Conservation (phyloP, 352 stramenopile species). For the Globisporangium cylindrosporum region DNA sequence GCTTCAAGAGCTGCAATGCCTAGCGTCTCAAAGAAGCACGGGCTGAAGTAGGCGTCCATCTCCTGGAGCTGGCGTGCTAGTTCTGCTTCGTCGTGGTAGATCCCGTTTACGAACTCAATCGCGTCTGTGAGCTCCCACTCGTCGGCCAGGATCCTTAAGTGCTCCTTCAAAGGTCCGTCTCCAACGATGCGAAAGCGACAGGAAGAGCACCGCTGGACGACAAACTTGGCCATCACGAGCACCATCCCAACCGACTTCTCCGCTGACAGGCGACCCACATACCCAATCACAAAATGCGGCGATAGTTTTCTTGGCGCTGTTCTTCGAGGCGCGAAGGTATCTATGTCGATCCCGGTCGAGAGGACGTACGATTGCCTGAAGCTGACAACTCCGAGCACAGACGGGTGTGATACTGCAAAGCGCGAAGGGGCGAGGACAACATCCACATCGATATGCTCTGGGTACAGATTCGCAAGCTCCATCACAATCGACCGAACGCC, state of each 20-base stretch:
- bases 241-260: conserved; percentile 54
- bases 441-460: conserved; percentile 35
- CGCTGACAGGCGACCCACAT: conserved; percentile 38
- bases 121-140: conserved; percentile 29
- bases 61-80: conserved; percentile 30
- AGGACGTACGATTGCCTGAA: conserved; percentile 29
- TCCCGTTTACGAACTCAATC: conserved; percentile 42
- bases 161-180: conserved; percentile 30
- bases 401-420: conserved; percentile 46
- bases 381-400: conserved; percentile 23
- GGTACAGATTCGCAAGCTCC: conserved; percentile 52
- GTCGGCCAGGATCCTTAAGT: conserved; percentile 22
- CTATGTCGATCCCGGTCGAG: conserved; percentile 39
- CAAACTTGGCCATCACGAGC: conserved; percentile 26
- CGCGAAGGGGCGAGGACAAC: conserved; percentile 51
- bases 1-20: conserved; percentile 53
- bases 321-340: conserved; percentile 30
- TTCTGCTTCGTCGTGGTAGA: conserved; percentile 39
- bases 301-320: background rate
- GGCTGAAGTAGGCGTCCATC: conserved; percentile 42
- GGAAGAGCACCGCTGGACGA: conserved; percentile 22
- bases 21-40: conserved; percentile 48
- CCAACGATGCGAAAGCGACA: conserved; percentile 36
- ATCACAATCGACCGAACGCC: conserved; percentile 39
- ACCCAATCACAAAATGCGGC: conserved; percentile 38